Percentiles rank a stretch among this genome's conserved stretches.
Evolutionary conservation across 306 rosid genomes (phyloP).

Genomic region (Mimosa bimucronata): DNA sequence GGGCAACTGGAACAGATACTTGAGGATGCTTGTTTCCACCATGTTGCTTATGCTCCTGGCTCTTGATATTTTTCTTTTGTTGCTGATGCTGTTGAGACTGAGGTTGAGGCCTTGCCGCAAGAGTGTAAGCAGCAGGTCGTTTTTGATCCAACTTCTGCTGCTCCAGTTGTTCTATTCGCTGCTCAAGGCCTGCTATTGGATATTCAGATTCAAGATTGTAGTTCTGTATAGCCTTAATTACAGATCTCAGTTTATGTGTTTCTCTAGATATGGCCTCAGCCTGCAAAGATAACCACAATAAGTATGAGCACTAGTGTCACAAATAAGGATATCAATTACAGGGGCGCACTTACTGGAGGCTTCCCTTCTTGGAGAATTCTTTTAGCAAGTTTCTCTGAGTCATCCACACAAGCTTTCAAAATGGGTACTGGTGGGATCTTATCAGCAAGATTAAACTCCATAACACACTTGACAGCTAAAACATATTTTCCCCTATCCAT

Average conservation of each 20-base stretch:
- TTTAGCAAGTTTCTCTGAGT: slow-evolving; percentile 53
- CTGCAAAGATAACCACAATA: slow-evolving; percentile 50
- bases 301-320: slow-evolving; percentile 36
- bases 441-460: slow-evolving; percentile 66
- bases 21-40: slow-evolving; percentile 57
- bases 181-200: slow-evolving; percentile 59
- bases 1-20: slow-evolving; percentile 43
- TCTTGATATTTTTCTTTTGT: slow-evolving; percentile 28
- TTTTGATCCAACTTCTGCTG: slow-evolving; percentile 49
- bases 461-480: slow-evolving; percentile 68
- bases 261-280: slow-evolving; percentile 65
- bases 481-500: slow-evolving; percentile 55
- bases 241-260: slow-evolving; percentile 60
- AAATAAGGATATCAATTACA: slow-evolving; percentile 25
- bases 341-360: slow-evolving; percentile 55
- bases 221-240: slow-evolving; percentile 61
- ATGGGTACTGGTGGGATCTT: slow-evolving; percentile 73
- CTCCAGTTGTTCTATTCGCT: slow-evolving; percentile 63
- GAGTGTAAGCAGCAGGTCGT: slow-evolving; percentile 38
- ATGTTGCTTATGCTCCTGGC: slow-evolving; percentile 40
- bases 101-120: slow-evolving; percentile 46
- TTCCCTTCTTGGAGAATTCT: slow-evolving; percentile 60
- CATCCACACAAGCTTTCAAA: slow-evolving; percentile 63
- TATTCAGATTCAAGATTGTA: slow-evolving; percentile 67
- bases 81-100: slow-evolving; percentile 38